phyloP scores from a whole-genome alignment of 2,329 filamentous ascomycete species.

The Harringtonia lauricola region DNA sequence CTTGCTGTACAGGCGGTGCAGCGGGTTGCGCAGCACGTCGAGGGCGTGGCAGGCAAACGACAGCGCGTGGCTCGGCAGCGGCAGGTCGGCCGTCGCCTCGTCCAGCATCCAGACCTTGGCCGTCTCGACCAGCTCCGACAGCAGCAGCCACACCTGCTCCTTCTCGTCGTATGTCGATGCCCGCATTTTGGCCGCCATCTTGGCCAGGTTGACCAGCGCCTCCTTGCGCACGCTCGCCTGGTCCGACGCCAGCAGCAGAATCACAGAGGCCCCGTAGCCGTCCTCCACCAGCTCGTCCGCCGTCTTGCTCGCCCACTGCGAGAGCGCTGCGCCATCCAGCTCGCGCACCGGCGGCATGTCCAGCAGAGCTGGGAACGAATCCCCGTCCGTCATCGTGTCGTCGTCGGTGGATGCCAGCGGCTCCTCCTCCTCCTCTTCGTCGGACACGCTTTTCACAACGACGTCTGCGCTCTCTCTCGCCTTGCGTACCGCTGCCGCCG shows the following conservation, averaged over 20 bases:
- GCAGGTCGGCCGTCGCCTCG: slow-evolving; percentile 17
- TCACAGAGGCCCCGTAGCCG: slow-evolving; percentile 56
- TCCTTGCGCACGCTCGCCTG: slow-evolving; percentile 70
- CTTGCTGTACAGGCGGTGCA: slow-evolving; percentile 77
- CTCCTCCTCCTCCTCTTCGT: neutral
- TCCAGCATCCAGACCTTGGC: slow-evolving; percentile 38
- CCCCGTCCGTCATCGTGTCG: neutral
- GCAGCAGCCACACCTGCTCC: slow-evolving; percentile 66
- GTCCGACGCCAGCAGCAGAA: slow-evolving; percentile 65
- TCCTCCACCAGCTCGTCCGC: slow-evolving; percentile 71
- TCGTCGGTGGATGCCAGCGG: neutral
- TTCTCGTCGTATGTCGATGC: slow-evolving; percentile 65
- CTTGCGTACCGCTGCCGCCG: neutral
- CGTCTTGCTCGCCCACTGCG: slow-evolving; percentile 65
- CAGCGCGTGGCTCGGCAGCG: slow-evolving; percentile 63
- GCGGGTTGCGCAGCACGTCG: slow-evolving; percentile 60
- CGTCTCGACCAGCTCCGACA: slow-evolving; percentile 73
- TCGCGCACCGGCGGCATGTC: slow-evolving; percentile 32
- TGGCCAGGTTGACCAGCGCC: slow-evolving; percentile 57
- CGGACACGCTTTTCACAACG: too few species aligned
- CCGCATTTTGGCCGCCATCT: slow-evolving; percentile 51
- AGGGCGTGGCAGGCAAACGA: slow-evolving; percentile 65
- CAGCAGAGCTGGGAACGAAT: slow-evolving; percentile 42
- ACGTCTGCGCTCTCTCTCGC: neutral
- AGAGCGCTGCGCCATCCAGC: slow-evolving; percentile 40